Evolutionary conservation across 768 basidiomycete species (phyloP).

Genomic region (Grammothele lineata): DNA sequence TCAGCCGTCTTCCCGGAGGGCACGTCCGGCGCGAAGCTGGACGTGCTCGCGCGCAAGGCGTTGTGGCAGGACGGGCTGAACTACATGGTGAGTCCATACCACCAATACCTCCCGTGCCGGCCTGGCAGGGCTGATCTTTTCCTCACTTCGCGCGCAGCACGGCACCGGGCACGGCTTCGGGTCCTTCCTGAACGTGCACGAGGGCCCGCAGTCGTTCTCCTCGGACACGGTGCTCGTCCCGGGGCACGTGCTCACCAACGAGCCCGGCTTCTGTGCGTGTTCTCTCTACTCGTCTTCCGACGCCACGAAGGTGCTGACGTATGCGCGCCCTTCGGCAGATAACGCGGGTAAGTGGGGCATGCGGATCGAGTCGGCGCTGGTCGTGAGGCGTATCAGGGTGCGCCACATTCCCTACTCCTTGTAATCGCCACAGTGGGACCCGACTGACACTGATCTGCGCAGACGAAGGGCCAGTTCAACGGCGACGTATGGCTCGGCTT

Average conservation of each 20-base stretch:
- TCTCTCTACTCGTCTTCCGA: background rate
- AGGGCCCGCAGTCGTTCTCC: constrained; percentile 79
- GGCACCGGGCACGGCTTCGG: constrained; percentile 92
- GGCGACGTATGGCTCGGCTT: constrained; percentile 84
- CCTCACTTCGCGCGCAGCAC: constrained; percentile 52
- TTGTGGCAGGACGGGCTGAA: constrained; percentile 85
- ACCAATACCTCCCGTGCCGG: no score
- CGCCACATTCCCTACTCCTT: constrained; percentile 21
- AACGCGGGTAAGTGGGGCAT: constrained; percentile 82
- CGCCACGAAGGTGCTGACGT: background rate
- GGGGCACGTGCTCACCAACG: constrained; percentile 93
- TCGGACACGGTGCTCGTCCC: constrained; percentile 63
- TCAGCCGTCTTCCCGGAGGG: constrained; percentile 87
- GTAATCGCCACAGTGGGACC: background rate
- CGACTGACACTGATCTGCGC: background rate
- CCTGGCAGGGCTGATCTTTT: no score
- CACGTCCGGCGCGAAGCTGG: constrained; percentile 77
- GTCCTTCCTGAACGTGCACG: constrained; percentile 81
- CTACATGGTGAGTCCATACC: constrained; percentile 70
- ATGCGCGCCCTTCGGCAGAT: constrained; percentile 34
- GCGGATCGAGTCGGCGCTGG: constrained; percentile 84
- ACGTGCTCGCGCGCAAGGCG: constrained; percentile 85
- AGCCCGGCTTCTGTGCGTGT: constrained; percentile 85
- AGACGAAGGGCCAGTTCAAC: constrained; percentile 72
- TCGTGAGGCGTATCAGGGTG: constrained; percentile 64